phyloP scores from a whole-genome alignment of 2,329 filamentous ascomycete species.

The Cucurbitaria berberidis region DNA sequence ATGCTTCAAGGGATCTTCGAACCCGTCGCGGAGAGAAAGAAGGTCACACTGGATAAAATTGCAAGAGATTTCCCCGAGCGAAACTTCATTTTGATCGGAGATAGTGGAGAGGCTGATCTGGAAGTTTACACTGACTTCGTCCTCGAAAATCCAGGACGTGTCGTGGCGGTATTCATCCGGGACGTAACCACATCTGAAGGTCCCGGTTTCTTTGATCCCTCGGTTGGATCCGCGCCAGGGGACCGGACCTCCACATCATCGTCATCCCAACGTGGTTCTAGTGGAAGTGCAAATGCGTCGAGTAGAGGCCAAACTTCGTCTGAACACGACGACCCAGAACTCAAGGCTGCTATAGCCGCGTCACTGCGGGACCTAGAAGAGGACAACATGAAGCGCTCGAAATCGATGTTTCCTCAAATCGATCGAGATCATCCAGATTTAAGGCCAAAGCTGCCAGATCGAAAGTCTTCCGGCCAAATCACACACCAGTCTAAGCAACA shows the following conservation, averaged over 20 bases:
- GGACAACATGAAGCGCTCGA: conserved; percentile 43
- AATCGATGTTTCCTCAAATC: conserved; percentile 41
- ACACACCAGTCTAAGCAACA: conserved; percentile 31
- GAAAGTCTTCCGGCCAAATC: conserved; percentile 23
- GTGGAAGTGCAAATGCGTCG: conserved; percentile 12
- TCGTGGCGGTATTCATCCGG: conserved; percentile 89
- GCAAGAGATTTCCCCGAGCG: conserved; percentile 87
- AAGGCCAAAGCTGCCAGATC: conserved; percentile 47
- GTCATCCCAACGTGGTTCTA: conserved; percentile 22
- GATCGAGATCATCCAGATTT: conserved; percentile 43
- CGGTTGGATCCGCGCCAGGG: conserved; percentile 49
- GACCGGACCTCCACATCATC: conserved; percentile 35
- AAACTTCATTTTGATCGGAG: conserved; percentile 89
- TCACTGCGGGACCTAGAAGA: conserved; percentile 56
- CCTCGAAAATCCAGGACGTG: conserved; percentile 78
- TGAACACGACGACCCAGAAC: conserved; percentile 56
- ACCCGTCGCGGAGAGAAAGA: conserved; percentile 93
- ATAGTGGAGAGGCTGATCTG: conserved; percentile 94
- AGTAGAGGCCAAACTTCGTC: conserved; percentile 22
- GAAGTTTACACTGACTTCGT: conserved; percentile 98
- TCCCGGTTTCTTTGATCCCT: conserved; percentile 78
- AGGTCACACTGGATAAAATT: conserved; percentile 82
- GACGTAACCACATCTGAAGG: conserved; percentile 85
- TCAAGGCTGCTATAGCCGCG: conserved; percentile 56
- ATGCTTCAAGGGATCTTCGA: conserved; percentile 99